Conservation (phyloP, 371 early-diverging fungal genomes). For the Fennellomyces sp. region DNA sequence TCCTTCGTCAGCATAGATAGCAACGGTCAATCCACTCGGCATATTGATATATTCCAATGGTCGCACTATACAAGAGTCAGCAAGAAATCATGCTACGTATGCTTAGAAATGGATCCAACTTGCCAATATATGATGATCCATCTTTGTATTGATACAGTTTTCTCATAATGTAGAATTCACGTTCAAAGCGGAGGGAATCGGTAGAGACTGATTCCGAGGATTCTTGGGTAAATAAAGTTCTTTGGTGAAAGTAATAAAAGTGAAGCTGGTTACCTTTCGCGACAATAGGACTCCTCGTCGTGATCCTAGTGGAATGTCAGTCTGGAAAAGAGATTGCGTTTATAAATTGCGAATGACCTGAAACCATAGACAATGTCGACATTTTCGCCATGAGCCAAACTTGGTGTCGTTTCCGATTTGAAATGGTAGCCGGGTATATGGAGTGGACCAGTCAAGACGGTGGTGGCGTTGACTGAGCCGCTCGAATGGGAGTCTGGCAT, state of each 20-base stretch:
- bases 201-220: too few relatives aligned
- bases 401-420: constrained; percentile 33
- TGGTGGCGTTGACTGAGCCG: not conserved
- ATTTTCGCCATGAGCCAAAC: constrained; percentile 41
- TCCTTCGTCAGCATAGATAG: constrained; percentile 41
- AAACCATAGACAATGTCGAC: constrained; percentile 43
- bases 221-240: too few relatives aligned
- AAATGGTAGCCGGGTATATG: constrained; percentile 48
- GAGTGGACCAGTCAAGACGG: constrained; percentile 2
- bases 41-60: constrained; percentile 41
- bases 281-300: constrained; percentile 37
- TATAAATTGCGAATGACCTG: too few relatives aligned
- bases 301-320: too few relatives aligned
- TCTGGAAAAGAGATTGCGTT: too few relatives aligned
- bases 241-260: too few relatives aligned
- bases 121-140: constrained; percentile 39
- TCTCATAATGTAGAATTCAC: constrained; percentile 46
- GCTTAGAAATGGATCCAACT: too few relatives aligned
- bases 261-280: too few relatives aligned
- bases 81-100: too few relatives aligned
- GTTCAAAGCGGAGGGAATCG: constrained; percentile 38
- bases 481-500: not conserved
- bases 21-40: constrained; percentile 39
- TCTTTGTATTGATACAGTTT: constrained; percentile 38
- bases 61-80: constrained; percentile 33